Base-by-base conservation (phyloP, 306 rosid genomes). In the Myrica gale region DNA sequence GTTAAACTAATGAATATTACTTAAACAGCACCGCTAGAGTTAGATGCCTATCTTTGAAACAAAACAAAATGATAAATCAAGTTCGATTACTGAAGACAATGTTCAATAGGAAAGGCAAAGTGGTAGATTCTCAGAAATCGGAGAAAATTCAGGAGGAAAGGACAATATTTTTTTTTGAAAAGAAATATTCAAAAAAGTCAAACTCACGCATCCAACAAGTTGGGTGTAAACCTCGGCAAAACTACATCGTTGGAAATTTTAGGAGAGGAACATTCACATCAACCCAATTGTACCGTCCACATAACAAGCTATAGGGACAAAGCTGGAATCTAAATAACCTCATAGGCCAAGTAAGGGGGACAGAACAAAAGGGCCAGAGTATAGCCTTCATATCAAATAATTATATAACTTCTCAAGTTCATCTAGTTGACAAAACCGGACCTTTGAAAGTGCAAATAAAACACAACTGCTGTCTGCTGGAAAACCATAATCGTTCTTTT, bases 141-240 rank as follows among this genome's bases (percentile, higher is more conserved):
- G 9, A 1, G 4, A 9, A 42, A 67, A 19, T 7, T 51, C 26
- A 13, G 43, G 12, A 68, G 51, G 15, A 7, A 13, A 12, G 26
- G 9, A 67, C 19, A 2, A 12, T 11, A 26, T 32, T 20, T 12
- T n/a, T 13, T 39, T 17, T 20, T n/a, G 4, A 44, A 26, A 68
- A 68, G 4, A 3, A 13, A n/a, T 32, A 3, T 42, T 48, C 45
- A 11, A 37, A 48, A 21, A 15, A 39, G 26, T 19, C 4, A 10
- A 1, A 53, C 10, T 42, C 17, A 53, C 9, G 37, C 13, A 72
- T 17, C 69, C 23, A 65, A 20, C 48, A 65, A 65, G 21, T 41
- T 16, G 69, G 47, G 42, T 8, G 42, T 39, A 39, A 17, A 65
- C 69, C 69, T 65, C 69, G 48, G 42, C 69, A 65, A 65, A 41